phyloP scores from a whole-genome alignment of 2,329 filamentous ascomycete species.

The Apiospora malaysiana region DNA sequence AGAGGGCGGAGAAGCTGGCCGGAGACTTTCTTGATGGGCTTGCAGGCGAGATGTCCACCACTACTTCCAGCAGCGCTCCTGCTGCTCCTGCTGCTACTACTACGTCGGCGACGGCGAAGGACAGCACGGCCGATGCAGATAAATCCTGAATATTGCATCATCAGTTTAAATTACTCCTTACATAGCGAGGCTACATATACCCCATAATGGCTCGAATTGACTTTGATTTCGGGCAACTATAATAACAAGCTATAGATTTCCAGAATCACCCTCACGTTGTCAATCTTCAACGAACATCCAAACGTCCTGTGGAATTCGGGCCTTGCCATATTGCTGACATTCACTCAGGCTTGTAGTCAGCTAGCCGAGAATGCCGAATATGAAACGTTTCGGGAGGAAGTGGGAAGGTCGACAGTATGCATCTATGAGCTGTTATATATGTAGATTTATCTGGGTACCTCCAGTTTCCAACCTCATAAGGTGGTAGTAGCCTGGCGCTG shows the following conservation, averaged over 20 bases:
- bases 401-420: neutral
- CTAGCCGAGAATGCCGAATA: neutral
- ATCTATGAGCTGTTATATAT: neutral
- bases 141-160: neutral
- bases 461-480: neutral
- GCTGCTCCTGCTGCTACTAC: neutral
- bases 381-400: neutral
- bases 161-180: neutral
- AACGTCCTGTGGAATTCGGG: neutral
- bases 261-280: neutral
- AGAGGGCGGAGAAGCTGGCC: slow-evolving; percentile 46
- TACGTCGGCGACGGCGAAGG: neutral
- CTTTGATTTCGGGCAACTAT: neutral
- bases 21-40: slow-evolving; percentile 44
- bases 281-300: too few species aligned
- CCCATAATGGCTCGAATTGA: neutral
- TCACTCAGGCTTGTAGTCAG: neutral
- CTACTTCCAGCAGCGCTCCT: neutral
- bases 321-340: neutral
- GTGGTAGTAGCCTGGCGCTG: too few species aligned
- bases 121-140: neutral
- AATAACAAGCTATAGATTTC: neutral
- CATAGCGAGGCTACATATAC: neutral
- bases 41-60: slow-evolving; percentile 36
- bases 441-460: neutral